These are phyloP conservation scores for Pichia sorboxylosa DNA, from an alignment of 1,139 yeast species.

Conservation along the genomic window DNA sequence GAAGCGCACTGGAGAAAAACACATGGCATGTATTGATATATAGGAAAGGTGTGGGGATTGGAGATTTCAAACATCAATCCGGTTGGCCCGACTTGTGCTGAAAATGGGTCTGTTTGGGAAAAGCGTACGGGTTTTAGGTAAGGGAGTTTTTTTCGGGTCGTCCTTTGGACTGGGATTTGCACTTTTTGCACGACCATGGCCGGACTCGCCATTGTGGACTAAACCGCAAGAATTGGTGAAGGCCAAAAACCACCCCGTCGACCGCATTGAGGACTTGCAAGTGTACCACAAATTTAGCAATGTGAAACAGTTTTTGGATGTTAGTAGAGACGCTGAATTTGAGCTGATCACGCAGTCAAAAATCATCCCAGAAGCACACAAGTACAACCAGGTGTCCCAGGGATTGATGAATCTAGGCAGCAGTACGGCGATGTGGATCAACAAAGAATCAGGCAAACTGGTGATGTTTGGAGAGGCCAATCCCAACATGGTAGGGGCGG, in stretches of 20 bases:
- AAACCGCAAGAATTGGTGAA: constrained; percentile 13
- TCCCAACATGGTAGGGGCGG: constrained; percentile 41
- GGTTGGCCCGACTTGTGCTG: too few relatives aligned
- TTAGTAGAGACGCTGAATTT: constrained; percentile 21
- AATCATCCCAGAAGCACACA: constrained; percentile 51
- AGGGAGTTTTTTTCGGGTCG: constrained; percentile 4
- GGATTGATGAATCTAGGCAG: constrained; percentile 50
- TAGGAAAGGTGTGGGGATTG: too few relatives aligned
- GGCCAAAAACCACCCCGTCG: constrained; percentile 1
- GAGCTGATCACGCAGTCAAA: constrained; percentile 24
- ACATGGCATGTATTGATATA: too few relatives aligned
- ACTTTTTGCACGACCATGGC: constrained; percentile 32
- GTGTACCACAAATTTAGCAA: not conserved
- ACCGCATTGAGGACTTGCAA: not conserved
- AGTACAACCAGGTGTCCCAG: constrained; percentile 49
- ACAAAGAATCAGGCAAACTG: constrained; percentile 36
- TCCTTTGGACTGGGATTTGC: constrained; percentile 37
- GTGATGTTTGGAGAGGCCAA: constrained; percentile 37
- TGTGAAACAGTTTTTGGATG: not conserved
- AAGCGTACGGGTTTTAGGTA: too few relatives aligned
- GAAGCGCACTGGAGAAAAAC: too few relatives aligned
- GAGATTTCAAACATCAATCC: too few relatives aligned
- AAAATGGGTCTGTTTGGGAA: too few relatives aligned
- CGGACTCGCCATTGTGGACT: constrained; percentile 27
- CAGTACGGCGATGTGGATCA: constrained; percentile 43